phyloP scores from a whole-genome alignment of 2,329 filamentous ascomycete species.

The Ophiocordyceps polyrhachis-furcata region DNA sequence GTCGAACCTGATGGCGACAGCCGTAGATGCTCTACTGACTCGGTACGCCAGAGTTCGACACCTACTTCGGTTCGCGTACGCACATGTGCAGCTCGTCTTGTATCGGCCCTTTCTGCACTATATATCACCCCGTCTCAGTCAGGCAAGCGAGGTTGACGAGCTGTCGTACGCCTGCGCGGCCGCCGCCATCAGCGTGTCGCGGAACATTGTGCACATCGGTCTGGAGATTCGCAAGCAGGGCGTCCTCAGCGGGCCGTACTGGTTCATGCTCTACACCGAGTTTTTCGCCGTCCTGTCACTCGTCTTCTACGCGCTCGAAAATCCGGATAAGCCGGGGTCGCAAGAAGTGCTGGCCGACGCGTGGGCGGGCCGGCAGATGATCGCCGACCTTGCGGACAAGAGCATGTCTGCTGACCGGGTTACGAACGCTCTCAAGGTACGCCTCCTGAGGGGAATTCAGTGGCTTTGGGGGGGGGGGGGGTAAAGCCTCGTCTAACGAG shows the following conservation, averaged over 20 bases:
- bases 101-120: slow-evolving; percentile 76
- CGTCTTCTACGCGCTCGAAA: slow-evolving; percentile 64
- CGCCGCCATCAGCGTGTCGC: slow-evolving; percentile 41
- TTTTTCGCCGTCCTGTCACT: slow-evolving; percentile 68
- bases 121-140: slow-evolving; percentile 44
- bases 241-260: slow-evolving; percentile 63
- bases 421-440: slow-evolving; percentile 54
- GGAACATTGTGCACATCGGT: slow-evolving; percentile 64
- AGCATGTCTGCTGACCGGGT: slow-evolving; percentile 84
- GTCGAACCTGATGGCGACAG: background rate
- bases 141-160: slow-evolving; percentile 45
- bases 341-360: slow-evolving; percentile 75
- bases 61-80: slow-evolving; percentile 59
- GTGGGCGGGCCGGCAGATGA: slow-evolving; percentile 63
- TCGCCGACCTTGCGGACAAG: slow-evolving; percentile 59
- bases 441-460: background rate
- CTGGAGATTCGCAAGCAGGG: slow-evolving; percentile 58
- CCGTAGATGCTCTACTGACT: background rate
- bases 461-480: background rate
- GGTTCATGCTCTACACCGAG: slow-evolving; percentile 72
- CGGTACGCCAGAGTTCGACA: slow-evolving; percentile 42
- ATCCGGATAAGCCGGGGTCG: slow-evolving; percentile 54
- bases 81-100: slow-evolving; percentile 65
- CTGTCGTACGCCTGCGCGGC: slow-evolving; percentile 58
- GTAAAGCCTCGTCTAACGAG: too few relatives aligned